Conservation (phyloP, 495 filamentous ascomycete species). For the Zalerion maritima region DNA sequence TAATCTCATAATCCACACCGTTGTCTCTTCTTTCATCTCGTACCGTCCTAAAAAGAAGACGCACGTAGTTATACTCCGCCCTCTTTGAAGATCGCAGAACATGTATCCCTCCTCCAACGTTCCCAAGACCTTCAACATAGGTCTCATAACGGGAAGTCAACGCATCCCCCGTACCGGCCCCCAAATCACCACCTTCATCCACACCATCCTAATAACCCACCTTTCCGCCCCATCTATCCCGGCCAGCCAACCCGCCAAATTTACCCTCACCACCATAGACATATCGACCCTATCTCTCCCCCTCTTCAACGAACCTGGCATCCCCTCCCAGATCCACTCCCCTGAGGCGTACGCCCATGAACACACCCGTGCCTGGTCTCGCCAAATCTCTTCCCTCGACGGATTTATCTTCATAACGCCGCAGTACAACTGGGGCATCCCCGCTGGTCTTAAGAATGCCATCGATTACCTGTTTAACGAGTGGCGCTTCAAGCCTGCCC, state of each 20-base stretch:
- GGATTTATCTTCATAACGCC: conserved; percentile 45
- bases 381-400: conserved; percentile 16
- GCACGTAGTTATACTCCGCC: too few relatives aligned
- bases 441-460: conserved; percentile 45
- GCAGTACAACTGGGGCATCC: conserved; percentile 40
- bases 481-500: conserved; percentile 44
- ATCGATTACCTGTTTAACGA: conserved; percentile 46
- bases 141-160: conserved; percentile 6
- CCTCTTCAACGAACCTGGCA: conserved; percentile 31
- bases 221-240: background rate
- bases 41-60: too few relatives aligned
- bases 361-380: conserved; percentile 28
- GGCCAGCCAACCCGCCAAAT: background rate
- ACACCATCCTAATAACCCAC: conserved; percentile 2
- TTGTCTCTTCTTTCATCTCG: too few relatives aligned
- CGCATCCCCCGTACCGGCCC: conserved; percentile 6
- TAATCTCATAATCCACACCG: too few relatives aligned
- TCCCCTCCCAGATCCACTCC: conserved; percentile 24
- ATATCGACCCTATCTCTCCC: conserved; percentile 27
- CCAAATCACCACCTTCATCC: conserved; percentile 4
- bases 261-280: conserved; percentile 25
- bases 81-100: too few relatives aligned
- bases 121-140: conserved; percentile 6
- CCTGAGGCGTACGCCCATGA: conserved; percentile 23
- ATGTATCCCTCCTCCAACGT: background rate